Conservation (phyloP, 23 red algal species). For the Chondrus crispus region DNA sequence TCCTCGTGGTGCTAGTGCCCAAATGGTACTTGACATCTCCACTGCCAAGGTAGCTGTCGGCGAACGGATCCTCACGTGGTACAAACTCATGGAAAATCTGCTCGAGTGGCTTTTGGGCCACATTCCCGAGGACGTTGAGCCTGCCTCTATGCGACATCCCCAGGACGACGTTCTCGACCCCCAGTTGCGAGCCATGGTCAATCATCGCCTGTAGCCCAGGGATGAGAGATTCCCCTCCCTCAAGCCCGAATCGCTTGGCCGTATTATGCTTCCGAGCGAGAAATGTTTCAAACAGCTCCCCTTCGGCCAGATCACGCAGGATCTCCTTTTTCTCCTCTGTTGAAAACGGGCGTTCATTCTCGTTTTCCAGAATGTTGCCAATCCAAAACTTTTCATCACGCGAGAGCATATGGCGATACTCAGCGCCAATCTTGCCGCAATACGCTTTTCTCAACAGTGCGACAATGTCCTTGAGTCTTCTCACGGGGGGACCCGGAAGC, state of each 20-base stretch:
- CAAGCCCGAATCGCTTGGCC: constrained; percentile 96
- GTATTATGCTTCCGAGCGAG: constrained; percentile 88
- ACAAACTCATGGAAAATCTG: constrained; percentile 99
- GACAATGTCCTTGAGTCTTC: constrained; percentile 82
- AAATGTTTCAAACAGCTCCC: constrained; percentile 95
- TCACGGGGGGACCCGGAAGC: constrained; percentile 81
- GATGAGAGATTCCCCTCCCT: constrained; percentile 93
- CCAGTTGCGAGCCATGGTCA: constrained; percentile 80
- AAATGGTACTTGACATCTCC: constrained; percentile 99
- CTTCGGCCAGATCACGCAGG: constrained; percentile 70
- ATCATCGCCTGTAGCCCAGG: constrained; percentile 94
- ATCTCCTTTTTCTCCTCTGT: constrained; percentile 82
- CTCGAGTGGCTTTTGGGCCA: constrained; percentile 80
- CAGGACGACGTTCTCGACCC: constrained; percentile 89
- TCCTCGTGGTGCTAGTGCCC: constrained; percentile 66
- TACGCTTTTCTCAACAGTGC: constrained; percentile 73
- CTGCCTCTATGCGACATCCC: constrained; percentile 97
- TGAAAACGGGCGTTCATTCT: constrained; percentile 56
- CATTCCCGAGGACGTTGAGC: constrained; percentile 93
- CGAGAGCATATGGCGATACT: constrained; percentile 98
- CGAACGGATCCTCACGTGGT: constrained; percentile 87
- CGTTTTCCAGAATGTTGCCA: constrained; percentile 80
- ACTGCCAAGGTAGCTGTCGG: constrained; percentile 86
- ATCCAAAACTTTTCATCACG: constrained; percentile 99
- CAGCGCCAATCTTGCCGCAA: constrained; percentile 92